phyloP scores from a whole-genome alignment of 2,329 filamentous ascomycete genomes.

The Trichophyton simii region DNA sequence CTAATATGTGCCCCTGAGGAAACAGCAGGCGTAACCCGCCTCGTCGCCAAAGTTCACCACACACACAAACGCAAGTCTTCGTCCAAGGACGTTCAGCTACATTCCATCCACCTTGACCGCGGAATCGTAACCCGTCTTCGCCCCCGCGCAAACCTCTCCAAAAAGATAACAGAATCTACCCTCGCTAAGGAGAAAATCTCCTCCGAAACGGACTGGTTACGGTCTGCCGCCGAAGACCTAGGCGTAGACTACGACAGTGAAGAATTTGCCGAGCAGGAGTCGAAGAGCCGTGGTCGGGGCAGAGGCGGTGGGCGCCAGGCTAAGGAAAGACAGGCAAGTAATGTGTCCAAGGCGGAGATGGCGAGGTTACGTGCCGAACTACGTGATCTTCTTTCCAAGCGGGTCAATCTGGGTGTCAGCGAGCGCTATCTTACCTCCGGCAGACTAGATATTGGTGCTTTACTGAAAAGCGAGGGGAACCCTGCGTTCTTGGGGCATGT shows the following conservation, averaged over 20 bases:
- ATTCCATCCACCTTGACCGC: conserved; percentile 68
- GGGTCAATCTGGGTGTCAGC: conserved; percentile 78
- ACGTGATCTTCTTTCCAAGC: conserved; percentile 53
- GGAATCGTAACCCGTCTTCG: conserved; percentile 65
- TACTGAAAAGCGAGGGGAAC: conserved; percentile 52
- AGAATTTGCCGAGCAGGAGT: conserved; percentile 54
- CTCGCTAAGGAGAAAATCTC: conserved; percentile 79
- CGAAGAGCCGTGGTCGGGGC: conserved; percentile 51
- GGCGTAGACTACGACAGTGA: conserved; percentile 90
- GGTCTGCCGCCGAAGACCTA: conserved; percentile 74
- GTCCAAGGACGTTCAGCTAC: conserved; percentile 37
- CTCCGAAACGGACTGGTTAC: conserved; percentile 74
- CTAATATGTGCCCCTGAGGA: conserved; percentile 87
- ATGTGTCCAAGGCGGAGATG: conserved; percentile 61
- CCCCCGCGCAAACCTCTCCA: conserved; percentile 65
- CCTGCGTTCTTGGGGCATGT: conserved; percentile 53
- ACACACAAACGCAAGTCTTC: conserved; percentile 43
- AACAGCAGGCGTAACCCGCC: conserved; percentile 66
- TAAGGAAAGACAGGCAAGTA: conserved; percentile 59
- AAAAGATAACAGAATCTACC: conserved; percentile 68
- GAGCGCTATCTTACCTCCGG: conserved; percentile 76
- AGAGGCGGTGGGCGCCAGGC: conserved; percentile 60
- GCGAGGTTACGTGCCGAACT: conserved; percentile 58
- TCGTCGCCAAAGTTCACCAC: conserved; percentile 80
- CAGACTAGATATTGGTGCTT: conserved; percentile 63